These are phyloP conservation scores for Calocybe cyanea DNA, from an alignment of 768 basidiomycete species.

Conservation along the genomic window DNA sequence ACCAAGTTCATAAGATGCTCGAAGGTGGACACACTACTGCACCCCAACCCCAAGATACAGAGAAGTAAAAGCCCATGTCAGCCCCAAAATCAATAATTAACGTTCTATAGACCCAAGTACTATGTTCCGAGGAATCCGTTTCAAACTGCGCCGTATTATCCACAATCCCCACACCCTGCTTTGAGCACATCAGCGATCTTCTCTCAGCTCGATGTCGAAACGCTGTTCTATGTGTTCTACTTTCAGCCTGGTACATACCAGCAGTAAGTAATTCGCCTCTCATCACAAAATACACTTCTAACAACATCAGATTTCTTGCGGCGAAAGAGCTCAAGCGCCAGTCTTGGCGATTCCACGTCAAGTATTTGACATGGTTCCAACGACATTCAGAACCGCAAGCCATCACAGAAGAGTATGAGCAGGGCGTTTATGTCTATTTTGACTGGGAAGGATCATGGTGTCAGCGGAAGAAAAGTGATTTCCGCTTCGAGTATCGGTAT, in stretches of 20 bases:
- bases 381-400: conserved; percentile 96
- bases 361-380: conserved; percentile 99
- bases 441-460: conserved; percentile 99
- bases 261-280: conserved; percentile 56
- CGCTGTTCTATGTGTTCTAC: conserved; percentile 98
- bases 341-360: conserved; percentile 99
- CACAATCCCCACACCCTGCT: conserved; percentile 79
- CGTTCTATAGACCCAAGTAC: conserved; percentile 79
- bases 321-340: conserved; percentile 97
- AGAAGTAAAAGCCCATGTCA: conserved; percentile 61
- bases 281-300: neutral
- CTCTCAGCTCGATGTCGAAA: conserved; percentile 92
- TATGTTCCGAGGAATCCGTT: conserved; percentile 93
- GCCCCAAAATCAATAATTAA: conserved; percentile 5
- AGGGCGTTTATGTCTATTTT: conserved; percentile 98
- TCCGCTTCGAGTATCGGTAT: conserved; percentile 95
- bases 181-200: conserved; percentile 84
- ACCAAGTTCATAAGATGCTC: conserved; percentile 88
- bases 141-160: conserved; percentile 91
- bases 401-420: conserved; percentile 99
- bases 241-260: conserved; percentile 97
- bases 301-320: conserved; percentile 72
- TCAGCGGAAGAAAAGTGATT: conserved; percentile 96
- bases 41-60: conserved; percentile 92
- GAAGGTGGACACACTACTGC: conserved; percentile 87